Evolutionary conservation across 2,329 filamentous ascomycete genomes (phyloP), one percentile per base, ranked within the genome.

Genomic region (Microcera coccophila): DNA sequence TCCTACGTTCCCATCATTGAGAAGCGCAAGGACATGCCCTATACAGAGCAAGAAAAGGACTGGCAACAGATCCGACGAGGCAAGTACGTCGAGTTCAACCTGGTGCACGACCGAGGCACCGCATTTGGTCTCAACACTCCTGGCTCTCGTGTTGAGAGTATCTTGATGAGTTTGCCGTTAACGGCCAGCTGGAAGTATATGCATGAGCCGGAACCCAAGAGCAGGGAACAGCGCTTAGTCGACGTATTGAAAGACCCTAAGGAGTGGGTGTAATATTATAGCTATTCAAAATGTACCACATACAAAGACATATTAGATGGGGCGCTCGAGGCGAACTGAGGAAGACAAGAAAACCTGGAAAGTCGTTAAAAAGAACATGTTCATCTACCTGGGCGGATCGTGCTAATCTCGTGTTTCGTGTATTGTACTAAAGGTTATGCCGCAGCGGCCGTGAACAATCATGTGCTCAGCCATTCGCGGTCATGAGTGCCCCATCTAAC

Each of bases 41-140:
- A 82, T 59, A 90, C 82, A 0, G 84, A 85, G 36, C 76, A 83
- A 54, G 87, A 96, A 70, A 96, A 95, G 73, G 81, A 87, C 53
- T 98, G 93, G 93, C 93, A 98, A 71, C 93, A 97, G 72, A 75
- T 98, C 49, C 79, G 93, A 38, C 75, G 93, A 52, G 93, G 93
- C n/a, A 78, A 90, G 59, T 98, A 98, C 64, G 93, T 98, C 50
- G 93, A 98, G 69, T 98, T 98, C 69, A 98, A 98, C 69, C 77
- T 98, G 28, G 89, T 98, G 42, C 90, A 98, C 68, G 93, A 98
- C 70, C 81, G 93, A 19, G 93, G 93, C 3, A 98, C 93, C 2
- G 84, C 87, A 7, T 98, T 98, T 66, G 93, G 93, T 2, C 72
- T 98, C 50, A 93, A 93, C 61, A 95, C 91, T 0, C 93, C 93